phyloP scores from a whole-genome alignment of 805 yeast species.

The Kuraishia floccosa region DNA sequence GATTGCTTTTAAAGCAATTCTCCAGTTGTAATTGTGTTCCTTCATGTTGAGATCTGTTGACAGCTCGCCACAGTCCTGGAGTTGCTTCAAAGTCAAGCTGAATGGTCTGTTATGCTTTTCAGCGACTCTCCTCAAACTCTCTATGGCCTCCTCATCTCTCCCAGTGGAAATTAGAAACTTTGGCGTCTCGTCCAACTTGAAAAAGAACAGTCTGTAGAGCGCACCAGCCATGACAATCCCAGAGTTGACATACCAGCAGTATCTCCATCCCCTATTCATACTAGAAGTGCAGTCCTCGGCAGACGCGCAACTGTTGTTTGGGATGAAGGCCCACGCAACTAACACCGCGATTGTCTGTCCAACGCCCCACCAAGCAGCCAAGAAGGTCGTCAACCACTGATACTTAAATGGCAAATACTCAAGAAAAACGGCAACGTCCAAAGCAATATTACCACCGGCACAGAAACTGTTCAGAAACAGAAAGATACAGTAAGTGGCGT shows the following conservation, averaged over 20 bases:
- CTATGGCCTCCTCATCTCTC: conserved; percentile 35
- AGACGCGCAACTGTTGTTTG: conserved; percentile 34
- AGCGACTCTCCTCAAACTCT: conserved; percentile 29
- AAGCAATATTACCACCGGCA: conserved; percentile 47
- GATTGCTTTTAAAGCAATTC: conserved; percentile 15
- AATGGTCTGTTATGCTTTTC: conserved; percentile 27
- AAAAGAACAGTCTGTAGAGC: conserved; percentile 31
- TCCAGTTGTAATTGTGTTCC: conserved; percentile 13
- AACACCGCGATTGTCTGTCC: conserved; percentile 45
- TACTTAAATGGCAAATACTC: conserved; percentile 40
- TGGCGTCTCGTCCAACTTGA: conserved; percentile 43
- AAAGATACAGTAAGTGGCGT: conserved; percentile 38
- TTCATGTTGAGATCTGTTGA: conserved; percentile 14
- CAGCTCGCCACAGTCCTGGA: conserved; percentile 30
- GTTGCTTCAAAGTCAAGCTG: conserved; percentile 32
- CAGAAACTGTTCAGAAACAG: conserved; percentile 31
- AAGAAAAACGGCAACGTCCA: conserved; percentile 41
- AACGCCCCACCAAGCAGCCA: conserved; percentile 54
- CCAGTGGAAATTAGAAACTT: conserved; percentile 41
- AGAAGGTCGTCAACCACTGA: conserved; percentile 39
- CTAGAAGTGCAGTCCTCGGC: conserved; percentile 28
- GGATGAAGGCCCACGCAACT: conserved; percentile 44
- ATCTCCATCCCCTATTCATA: conserved; percentile 53
- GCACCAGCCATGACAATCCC: conserved; percentile 39
- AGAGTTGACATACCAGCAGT: conserved; percentile 41